These are phyloP conservation scores for Colletotrichum navitas DNA, from an alignment of 2,329 filamentous ascomycete genomes.

Conservation along the genomic window DNA sequence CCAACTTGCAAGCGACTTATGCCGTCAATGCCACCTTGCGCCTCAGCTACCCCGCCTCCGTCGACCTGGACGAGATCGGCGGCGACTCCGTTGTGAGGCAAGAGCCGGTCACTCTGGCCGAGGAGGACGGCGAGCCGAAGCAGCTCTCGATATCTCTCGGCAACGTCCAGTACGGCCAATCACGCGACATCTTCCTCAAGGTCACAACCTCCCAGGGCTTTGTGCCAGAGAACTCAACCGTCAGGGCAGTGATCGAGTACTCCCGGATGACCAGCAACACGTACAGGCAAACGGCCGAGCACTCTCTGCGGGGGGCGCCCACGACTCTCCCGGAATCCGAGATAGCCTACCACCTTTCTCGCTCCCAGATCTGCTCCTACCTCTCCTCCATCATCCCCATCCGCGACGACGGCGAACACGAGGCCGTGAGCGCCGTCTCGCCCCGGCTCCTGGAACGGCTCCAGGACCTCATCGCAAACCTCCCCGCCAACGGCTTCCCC, in stretches of 20 bases:
- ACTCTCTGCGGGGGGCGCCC: slow-evolving; percentile 43
- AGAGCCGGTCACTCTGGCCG: slow-evolving; percentile 42
- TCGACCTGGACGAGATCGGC: slow-evolving; percentile 56
- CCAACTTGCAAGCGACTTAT: slow-evolving; percentile 71
- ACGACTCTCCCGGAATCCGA: slow-evolving; percentile 50
- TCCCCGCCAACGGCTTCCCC: slow-evolving; percentile 52
- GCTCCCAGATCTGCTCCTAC: slow-evolving; percentile 63
- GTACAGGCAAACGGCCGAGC: slow-evolving; percentile 20
- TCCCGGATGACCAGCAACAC: slow-evolving; percentile 43
- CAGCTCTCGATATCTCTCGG: slow-evolving; percentile 58
- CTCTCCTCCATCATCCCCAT: slow-evolving; percentile 60
- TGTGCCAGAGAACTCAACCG: slow-evolving; percentile 1
- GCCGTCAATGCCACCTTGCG: slow-evolving; percentile 61
- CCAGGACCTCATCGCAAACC: slow-evolving; percentile 47
- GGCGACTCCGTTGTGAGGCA: slow-evolving; percentile 56
- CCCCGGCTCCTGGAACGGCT: slow-evolving; percentile 45
- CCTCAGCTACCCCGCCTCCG: slow-evolving; percentile 53
- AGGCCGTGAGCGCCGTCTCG: background rate
- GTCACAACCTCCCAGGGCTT: slow-evolving; percentile 45
- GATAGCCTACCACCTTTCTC: slow-evolving; percentile 65
- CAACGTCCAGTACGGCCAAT: slow-evolving; percentile 72
- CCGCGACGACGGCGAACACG: slow-evolving; percentile 53
- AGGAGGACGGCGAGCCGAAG: slow-evolving; percentile 29
- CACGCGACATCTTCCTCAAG: slow-evolving; percentile 66
- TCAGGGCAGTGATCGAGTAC: slow-evolving; percentile 43